phyloP scores from a whole-genome alignment of 2,329 filamentous ascomycete species.

The Colletotrichum lentis region DNA sequence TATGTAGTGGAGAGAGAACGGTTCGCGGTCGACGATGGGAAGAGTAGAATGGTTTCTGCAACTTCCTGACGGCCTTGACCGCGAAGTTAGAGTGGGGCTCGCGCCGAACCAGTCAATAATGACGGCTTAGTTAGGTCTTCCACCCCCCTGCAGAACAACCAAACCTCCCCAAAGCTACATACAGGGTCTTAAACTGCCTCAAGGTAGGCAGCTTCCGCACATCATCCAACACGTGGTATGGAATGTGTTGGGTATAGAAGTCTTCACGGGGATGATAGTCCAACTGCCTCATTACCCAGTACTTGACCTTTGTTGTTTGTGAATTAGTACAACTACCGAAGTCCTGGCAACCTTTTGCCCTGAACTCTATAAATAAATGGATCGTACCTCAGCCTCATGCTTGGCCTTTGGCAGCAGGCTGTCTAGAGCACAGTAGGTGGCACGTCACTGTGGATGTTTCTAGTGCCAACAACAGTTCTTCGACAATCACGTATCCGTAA shows the following conservation, averaged over 20 bases:
- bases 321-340: neutral
- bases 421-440: neutral
- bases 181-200: no score
- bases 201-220: no score
- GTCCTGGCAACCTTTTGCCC: no score
- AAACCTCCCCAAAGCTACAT: no score
- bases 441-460: neutral
- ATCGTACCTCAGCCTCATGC: neutral
- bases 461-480: neutral
- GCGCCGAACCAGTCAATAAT: neutral
- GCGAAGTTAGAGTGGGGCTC: conserved; percentile 7
- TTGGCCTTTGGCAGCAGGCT: neutral
- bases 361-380: neutral
- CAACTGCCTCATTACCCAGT: no score
- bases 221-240: no score
- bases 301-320: no score
- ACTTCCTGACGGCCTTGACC: conserved; percentile 7
- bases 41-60: conserved; percentile 19
- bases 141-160: neutral
- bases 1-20: conserved; percentile 15
- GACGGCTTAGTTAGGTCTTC: neutral
- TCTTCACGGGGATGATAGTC: no score
- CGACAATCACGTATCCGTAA: no score
- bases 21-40: conserved; percentile 1
- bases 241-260: no score